Conservation (phyloP, 2,329 filamentous ascomycete genomes). For the Dactylella cylindrospora region DNA sequence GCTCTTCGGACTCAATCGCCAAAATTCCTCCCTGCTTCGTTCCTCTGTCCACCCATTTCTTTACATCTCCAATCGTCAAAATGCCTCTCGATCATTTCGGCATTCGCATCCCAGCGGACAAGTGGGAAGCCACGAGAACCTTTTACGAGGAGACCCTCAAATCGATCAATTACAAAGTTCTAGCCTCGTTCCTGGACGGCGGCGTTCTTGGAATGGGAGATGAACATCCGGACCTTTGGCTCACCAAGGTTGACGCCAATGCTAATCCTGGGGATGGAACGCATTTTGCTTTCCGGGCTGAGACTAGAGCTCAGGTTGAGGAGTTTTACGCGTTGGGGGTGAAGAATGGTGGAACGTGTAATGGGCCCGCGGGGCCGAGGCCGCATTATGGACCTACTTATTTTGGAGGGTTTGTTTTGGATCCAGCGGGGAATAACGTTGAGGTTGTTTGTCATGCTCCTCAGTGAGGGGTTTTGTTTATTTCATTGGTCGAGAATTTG, state of each 20-base stretch:
- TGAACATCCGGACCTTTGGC: conserved; percentile 24
- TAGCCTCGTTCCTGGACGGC: conserved; percentile 19
- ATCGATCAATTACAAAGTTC: conserved; percentile 14
- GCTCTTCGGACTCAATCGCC: background rate
- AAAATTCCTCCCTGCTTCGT: conserved; percentile 10
- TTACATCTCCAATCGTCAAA: conserved; percentile 22
- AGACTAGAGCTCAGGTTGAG: conserved; percentile 10
- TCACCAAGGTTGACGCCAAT: conserved; percentile 10
- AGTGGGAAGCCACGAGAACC: conserved; percentile 14
- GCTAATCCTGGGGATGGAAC: conserved; percentile 5
- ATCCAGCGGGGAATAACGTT: conserved; percentile 37
- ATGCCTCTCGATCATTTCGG: conserved; percentile 36
- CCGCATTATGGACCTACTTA: conserved; percentile 22
- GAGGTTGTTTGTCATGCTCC: conserved; percentile 19
- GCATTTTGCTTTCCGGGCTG: conserved; percentile 23
- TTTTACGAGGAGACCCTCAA: conserved; percentile 27
- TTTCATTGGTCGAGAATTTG: background rate
- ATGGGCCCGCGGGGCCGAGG: conserved; percentile 15
- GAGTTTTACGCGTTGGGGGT: conserved; percentile 12
- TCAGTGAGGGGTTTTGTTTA: background rate
- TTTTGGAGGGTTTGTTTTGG: conserved; percentile 17
- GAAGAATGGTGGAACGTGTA: conserved; percentile 14
- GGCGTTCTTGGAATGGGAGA: conserved; percentile 20
- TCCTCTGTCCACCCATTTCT: conserved; percentile 21
- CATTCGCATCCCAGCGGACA: conserved; percentile 16